Conservation (phyloP, 2,329 filamentous ascomycete genomes). For the Achaetomium macrosporum region DNA sequence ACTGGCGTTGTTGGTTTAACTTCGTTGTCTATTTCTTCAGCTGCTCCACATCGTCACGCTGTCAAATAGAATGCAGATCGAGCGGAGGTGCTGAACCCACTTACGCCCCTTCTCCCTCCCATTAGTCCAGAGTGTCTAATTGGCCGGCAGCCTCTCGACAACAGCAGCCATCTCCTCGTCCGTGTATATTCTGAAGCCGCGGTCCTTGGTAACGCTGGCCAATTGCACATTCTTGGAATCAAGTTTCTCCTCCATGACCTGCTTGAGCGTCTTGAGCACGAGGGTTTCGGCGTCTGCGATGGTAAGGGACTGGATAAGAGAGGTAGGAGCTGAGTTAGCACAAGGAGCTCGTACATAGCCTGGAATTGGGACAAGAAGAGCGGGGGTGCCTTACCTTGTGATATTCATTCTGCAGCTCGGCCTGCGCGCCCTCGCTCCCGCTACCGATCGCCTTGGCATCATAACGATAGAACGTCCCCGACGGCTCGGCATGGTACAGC, state of each 20-base stretch:
- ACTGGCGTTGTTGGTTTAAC: background rate
- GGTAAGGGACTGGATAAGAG: constrained; percentile 63
- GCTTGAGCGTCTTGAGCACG: constrained; percentile 95
- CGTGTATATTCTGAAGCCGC: constrained; percentile 96
- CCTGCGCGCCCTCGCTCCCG: constrained; percentile 93
- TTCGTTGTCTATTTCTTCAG: background rate
- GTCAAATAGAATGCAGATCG: background rate
- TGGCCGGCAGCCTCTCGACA: constrained; percentile 72
- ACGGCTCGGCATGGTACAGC: constrained; percentile 96
- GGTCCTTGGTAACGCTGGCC: constrained; percentile 95
- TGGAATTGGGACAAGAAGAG: background rate
- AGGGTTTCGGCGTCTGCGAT: constrained; percentile 89
- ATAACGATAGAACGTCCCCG: constrained; percentile 97
- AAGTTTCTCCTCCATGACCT: constrained; percentile 99
- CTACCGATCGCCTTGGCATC: constrained; percentile 98
- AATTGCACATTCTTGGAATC: constrained; percentile 98
- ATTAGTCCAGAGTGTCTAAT: constrained; percentile 35
- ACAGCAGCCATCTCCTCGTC: constrained; percentile 96
- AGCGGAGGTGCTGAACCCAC: background rate
- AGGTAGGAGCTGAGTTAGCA: background rate
- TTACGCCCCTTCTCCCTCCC: background rate
- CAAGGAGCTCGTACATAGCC: background rate
- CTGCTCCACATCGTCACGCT: background rate
- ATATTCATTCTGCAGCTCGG: constrained; percentile 97
- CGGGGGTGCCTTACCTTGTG: constrained; percentile 61